Evolutionary conservation across 2,329 filamentous ascomycete genomes (phyloP).

Genomic region (Aspergillus sojae): DNA sequence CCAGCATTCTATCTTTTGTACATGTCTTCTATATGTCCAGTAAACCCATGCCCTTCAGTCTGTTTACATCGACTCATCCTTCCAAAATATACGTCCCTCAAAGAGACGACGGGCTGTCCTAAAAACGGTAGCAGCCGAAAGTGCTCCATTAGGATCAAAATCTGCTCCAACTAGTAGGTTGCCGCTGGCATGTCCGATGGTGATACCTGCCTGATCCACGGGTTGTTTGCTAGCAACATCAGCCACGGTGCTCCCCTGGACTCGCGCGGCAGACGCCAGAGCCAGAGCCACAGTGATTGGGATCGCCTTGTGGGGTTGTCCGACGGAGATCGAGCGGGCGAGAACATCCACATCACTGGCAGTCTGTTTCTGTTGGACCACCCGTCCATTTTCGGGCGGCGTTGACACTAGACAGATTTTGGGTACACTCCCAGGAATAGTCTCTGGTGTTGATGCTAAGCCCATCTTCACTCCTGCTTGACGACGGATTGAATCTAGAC

Average conservation of each 20-base stretch:
- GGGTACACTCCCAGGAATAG: constrained; percentile 59
- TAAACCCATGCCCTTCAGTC: no score
- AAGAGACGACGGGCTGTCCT: no score
- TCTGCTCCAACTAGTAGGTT: constrained; percentile 47
- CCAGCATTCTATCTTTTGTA: no score
- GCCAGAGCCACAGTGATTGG: constrained; percentile 60
- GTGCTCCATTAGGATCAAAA: constrained; percentile 37
- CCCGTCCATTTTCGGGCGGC: constrained; percentile 25
- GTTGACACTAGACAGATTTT: constrained; percentile 63
- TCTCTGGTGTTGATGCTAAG: constrained; percentile 49
- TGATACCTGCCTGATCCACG: constrained; percentile 39
- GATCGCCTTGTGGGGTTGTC: constrained; percentile 57
- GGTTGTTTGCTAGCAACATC: constrained; percentile 27
- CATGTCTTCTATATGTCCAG: no score
- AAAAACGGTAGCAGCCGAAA: no score
- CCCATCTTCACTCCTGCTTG: constrained; percentile 65
- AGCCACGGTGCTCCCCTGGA: constrained; percentile 46
- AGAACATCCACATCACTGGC: no score
- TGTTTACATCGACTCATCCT: no score
- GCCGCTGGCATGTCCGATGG: constrained; percentile 52
- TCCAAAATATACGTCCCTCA: no score
- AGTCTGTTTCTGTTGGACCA: no score
- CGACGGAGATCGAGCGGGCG: no score
- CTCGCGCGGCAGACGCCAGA: constrained; percentile 51
- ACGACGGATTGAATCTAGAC: constrained; percentile 60